Evolutionary conservation across 2,329 filamentous ascomycete genomes (phyloP), one percentile per base, ranked within the genome.

Genomic region (Cercospora sesami): DNA sequence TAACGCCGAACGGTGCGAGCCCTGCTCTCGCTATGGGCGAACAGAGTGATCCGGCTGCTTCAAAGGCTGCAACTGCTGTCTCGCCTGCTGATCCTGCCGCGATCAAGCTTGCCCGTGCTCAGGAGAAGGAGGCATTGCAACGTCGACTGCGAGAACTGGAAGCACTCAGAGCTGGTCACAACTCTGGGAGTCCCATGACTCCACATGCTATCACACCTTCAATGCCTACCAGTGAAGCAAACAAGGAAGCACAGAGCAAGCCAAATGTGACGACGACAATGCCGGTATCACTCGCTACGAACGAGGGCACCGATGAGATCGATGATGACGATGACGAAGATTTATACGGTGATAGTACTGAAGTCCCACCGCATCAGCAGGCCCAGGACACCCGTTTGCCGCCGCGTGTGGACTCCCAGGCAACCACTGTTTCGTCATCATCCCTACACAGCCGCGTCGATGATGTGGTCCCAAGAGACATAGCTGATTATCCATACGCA

Each of bases 261-360:
- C 30, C 21, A 9, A 16, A 39, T 33, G 55, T 28, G 26, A 45
- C 36, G 12, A 16, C 30, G 6, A 30, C 33, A 16, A 8, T 10
- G 21, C 55, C 55, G 9, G 26, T 42, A 3, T 39, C 55, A 33
- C 26, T 18, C 16, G 14, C 39, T 33, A 30, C 33, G 33, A 45
- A 65, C 26, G 68, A 59, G 18, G 9, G 18, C 6, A 30, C 48
- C n/a, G 67, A 62, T 16, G 64, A 68, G 9, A 60, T 67, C 23
- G 69, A 69, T 10, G 69, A 68, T 23, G 66, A 63, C 16, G 64
- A 67, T 31, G 69, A 71, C n/a, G 66, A 67, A 55, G 64, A 67
- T 51, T 42, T 69, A 16, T 68, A 71, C 42, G 66, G 62, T 45
- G 67, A 61, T 12, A 59, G 21, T 39, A 53, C 42, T 39, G 61